A percentile compares a stretch with the other conserved stretches of the same genome.
These are phyloP conservation scores for Phytopythium vexans DNA, from an alignment of 352 stramenopile species.

Conservation along the genomic window DNA sequence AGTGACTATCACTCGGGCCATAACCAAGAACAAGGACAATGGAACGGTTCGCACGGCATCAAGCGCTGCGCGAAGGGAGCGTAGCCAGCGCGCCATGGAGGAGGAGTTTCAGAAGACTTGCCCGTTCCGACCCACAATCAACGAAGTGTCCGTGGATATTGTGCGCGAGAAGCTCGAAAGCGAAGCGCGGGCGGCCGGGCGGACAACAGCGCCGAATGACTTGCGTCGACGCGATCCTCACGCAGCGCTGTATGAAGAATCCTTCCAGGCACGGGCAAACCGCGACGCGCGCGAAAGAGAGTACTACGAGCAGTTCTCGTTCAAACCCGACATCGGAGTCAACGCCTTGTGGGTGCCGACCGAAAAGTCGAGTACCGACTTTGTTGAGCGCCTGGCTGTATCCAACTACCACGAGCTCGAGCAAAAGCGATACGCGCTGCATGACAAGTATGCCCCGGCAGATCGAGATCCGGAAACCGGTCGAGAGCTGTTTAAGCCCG, in stretches of 20 bases:
- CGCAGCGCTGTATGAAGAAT: conserved; percentile 69
- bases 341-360: conserved; percentile 55
- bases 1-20: conserved; percentile 17
- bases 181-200: conserved; percentile 20
- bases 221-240: conserved; percentile 32
- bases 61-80: conserved; percentile 28
- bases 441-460: conserved; percentile 55
- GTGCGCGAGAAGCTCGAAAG: conserved; percentile 63
- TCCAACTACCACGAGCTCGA: conserved; percentile 67
- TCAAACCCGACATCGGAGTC: conserved; percentile 79
- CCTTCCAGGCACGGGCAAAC: conserved; percentile 39
- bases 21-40: conserved; percentile 44
- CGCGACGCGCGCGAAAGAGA: conserved; percentile 45
- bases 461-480: conserved; percentile 59
- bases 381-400: conserved; percentile 70
- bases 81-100: conserved; percentile 53
- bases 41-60: conserved; percentile 15
- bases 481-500: conserved; percentile 63
- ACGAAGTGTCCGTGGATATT: conserved; percentile 65
- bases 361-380: conserved; percentile 34
- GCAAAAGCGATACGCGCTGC: conserved; percentile 43
- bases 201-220: conserved; percentile 6
- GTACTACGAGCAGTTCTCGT: conserved; percentile 63
- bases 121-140: conserved; percentile 75
- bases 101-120: conserved; percentile 63